Evolutionary conservation across 257 asterid genomes (phyloP).

Genomic region (Nicotiana benthamiana): DNA sequence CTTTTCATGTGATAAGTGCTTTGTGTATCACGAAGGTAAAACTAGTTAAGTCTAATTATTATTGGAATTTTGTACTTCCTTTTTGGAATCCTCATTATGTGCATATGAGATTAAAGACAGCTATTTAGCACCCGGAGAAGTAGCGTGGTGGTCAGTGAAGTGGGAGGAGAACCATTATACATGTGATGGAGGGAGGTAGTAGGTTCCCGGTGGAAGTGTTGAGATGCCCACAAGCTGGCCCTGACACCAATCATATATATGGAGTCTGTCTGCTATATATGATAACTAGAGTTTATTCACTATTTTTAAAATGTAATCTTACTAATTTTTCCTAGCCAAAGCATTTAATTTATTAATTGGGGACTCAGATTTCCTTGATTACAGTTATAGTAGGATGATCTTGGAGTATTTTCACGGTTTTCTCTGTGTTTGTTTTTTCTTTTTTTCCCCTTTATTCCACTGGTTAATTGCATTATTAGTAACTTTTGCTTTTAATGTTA

Average conservation of each 20-base stretch:
- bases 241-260: fast-evolving
- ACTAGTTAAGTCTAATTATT: neutral
- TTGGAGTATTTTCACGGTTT: neutral
- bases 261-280: too few species aligned
- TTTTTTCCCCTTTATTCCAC: too few species aligned
- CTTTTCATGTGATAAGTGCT: neutral
- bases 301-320: too few species aligned
- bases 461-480: neutral
- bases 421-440: neutral
- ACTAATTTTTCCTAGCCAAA: neutral
- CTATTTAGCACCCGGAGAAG: too few species aligned
- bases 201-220: too few species aligned
- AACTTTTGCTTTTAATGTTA: neutral
- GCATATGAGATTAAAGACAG: neutral
- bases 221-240: too few species aligned
- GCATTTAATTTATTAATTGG: neutral
- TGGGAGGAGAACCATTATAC: too few species aligned
- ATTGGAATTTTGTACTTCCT: neutral
- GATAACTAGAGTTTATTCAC: too few species aligned
- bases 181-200: too few species aligned
- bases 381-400: neutral
- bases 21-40: neutral
- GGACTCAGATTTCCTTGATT: neutral
- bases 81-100: neutral
- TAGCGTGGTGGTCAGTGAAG: too few species aligned